Conservation (phyloP, 257 asterid species). For the Cruciata laevipes region DNA sequence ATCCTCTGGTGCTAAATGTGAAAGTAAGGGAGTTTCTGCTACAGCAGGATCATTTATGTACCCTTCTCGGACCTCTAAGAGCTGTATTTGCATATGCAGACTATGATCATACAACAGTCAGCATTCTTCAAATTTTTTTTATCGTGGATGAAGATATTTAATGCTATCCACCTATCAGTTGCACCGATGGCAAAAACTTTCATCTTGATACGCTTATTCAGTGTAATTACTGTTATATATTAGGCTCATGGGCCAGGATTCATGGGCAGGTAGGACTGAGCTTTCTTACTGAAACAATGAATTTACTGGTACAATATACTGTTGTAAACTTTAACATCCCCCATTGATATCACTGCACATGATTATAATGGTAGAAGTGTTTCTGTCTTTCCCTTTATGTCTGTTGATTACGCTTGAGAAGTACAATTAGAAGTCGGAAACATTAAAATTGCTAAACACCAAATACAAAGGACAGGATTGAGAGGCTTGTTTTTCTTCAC, state of each 20-base stretch:
- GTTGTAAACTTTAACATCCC: background rate
- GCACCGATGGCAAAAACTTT: background rate
- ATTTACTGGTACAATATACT: background rate
- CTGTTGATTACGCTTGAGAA: background rate
- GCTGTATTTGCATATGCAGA: slow-evolving; percentile 10
- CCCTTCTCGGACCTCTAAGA: background rate
- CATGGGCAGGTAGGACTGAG: slow-evolving; percentile 8
- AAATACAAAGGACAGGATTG: background rate
- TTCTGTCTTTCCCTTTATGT: background rate
- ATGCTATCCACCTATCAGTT: background rate
- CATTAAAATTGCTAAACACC: background rate
- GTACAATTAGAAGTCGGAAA: background rate
- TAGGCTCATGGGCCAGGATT: slow-evolving; percentile 4
- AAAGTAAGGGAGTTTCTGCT: background rate
- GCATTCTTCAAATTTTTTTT: background rate
- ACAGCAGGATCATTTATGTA: background rate
- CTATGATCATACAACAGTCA: background rate
- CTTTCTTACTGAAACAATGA: background rate
- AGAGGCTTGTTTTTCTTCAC: background rate
- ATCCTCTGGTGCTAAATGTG: background rate
- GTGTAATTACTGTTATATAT: background rate
- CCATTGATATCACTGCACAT: background rate
- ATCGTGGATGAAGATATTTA: slow-evolving; percentile 3
- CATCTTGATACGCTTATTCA: background rate
- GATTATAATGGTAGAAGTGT: background rate